Percentiles rank a stretch among this genome's conserved stretches.
Conservation (phyloP, 1,139 yeast genomes). For the Scheffersomyces stambukii region DNA sequence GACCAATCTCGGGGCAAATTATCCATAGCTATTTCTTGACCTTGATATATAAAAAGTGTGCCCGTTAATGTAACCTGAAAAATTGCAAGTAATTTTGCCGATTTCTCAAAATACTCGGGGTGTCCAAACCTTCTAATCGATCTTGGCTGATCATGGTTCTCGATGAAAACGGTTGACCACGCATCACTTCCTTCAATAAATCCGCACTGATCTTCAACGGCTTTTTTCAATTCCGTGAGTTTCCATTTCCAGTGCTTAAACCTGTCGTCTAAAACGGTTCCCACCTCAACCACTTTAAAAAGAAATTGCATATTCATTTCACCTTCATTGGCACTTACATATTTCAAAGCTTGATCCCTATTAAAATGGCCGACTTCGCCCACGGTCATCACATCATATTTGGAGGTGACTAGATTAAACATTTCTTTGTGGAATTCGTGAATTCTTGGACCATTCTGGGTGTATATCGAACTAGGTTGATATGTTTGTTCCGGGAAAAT, state of each 20-base stretch:
- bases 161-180: slow-evolving; percentile 52
- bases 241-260: slow-evolving; percentile 28
- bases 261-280: slow-evolving; percentile 28
- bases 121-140: slow-evolving; percentile 49
- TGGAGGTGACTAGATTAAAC: slow-evolving; percentile 36
- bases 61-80: slow-evolving; percentile 48
- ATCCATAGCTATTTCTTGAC: slow-evolving; percentile 57
- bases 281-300: slow-evolving; percentile 44
- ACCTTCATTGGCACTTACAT: slow-evolving; percentile 43
- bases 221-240: slow-evolving; percentile 39
- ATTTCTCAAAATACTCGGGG: slow-evolving; percentile 24
- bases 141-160: slow-evolving; percentile 58
- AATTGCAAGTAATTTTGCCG: slow-evolving; percentile 47
- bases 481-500: slow-evolving; percentile 33
- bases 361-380: slow-evolving; percentile 49
- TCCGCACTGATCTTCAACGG: slow-evolving; percentile 26
- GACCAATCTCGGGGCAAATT: slow-evolving; percentile 44
- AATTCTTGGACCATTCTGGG: slow-evolving; percentile 47
- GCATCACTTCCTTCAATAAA: slow-evolving; percentile 48
- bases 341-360: slow-evolving; percentile 39
- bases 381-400: slow-evolving; percentile 53
- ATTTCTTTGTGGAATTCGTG: slow-evolving; percentile 55
- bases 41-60: slow-evolving; percentile 54
- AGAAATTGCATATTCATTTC: slow-evolving; percentile 52
- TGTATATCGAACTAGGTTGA: slow-evolving; percentile 32